Conservation (phyloP, 2,329 filamentous ascomycete species). For the Epichloe scottii region DNA sequence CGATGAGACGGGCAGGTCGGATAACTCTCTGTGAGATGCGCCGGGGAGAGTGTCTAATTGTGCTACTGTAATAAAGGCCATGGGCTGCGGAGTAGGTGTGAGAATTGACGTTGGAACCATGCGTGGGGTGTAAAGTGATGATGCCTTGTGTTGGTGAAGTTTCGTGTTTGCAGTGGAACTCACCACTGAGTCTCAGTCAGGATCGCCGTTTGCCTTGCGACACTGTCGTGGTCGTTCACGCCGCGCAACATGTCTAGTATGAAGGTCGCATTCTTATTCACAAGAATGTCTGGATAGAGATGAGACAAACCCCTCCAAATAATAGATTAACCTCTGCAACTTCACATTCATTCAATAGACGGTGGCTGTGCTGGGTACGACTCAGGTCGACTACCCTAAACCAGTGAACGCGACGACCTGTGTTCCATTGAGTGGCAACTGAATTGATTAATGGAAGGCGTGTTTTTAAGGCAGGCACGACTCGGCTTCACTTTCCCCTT, state of each 20-base stretch:
- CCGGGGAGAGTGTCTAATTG: background rate
- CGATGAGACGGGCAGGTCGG: background rate
- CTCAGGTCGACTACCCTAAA: too few relatives aligned
- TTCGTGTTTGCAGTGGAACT: background rate
- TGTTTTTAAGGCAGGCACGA: background rate
- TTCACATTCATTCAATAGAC: too few relatives aligned
- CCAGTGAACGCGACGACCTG: too few relatives aligned
- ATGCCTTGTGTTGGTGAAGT: background rate
- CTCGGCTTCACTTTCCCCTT: background rate
- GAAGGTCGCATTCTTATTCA: background rate
- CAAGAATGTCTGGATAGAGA: background rate
- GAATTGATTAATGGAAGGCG: too few relatives aligned
- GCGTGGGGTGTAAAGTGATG: background rate
- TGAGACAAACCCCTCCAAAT: too few relatives aligned
- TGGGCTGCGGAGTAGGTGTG: background rate
- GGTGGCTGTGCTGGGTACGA: too few relatives aligned
- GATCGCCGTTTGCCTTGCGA: background rate
- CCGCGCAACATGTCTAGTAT: background rate
- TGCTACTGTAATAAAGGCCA: background rate
- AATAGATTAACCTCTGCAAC: too few relatives aligned
- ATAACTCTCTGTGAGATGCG: background rate
- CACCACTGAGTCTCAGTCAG: background rate
- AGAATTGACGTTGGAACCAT: too few relatives aligned
- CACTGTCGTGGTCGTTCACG: background rate
- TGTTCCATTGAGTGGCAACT: too few relatives aligned